phyloP scores from a whole-genome alignment of 1,284 basidiomycete genomes.

The Cryptococcus sp. region DNA sequence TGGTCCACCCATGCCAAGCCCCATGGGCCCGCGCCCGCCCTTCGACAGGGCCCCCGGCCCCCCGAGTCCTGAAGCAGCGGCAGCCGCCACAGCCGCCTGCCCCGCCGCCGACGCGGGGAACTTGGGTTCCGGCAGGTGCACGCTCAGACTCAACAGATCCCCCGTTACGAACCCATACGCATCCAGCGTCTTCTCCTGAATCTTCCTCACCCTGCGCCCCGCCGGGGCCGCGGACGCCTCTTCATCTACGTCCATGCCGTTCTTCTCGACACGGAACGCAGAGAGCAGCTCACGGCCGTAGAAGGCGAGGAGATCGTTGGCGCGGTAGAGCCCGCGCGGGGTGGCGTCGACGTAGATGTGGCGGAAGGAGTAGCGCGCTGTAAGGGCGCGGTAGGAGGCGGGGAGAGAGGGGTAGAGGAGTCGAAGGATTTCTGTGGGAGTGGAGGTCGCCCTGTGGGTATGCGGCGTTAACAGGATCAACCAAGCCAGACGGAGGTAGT shows the following conservation, averaged over 20 bases:
- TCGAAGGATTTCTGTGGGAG: constrained; percentile 38
- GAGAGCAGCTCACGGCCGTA: constrained; percentile 33
- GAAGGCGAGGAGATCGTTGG: constrained; percentile 36
- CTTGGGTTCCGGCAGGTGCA: constrained; percentile 39
- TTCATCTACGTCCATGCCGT: constrained; percentile 1
- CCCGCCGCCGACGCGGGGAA: constrained; percentile 9
- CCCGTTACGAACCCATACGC: constrained; percentile 43
- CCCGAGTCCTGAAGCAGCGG: neutral
- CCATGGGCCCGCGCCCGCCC: too few relatives aligned
- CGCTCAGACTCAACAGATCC: constrained; percentile 37
- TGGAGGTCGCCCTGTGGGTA: constrained; percentile 36
- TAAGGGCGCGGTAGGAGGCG: constrained; percentile 36
- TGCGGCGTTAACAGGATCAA: neutral
- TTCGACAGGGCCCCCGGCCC: neutral
- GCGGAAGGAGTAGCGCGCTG: constrained; percentile 38
- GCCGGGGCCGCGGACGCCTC: constrained; percentile 3
- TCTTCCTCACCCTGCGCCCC: constrained; percentile 4
- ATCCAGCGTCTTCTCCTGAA: constrained; percentile 42
- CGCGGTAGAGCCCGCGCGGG: constrained; percentile 36
- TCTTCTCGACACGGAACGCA: neutral
- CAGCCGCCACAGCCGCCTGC: constrained; percentile 1
- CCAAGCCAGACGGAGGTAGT: too few relatives aligned
- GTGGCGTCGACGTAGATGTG: constrained; percentile 47
- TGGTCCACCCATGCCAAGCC: neutral
- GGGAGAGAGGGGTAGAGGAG: constrained; percentile 43